Conservation (phyloP, 371 early-diverging fungal genomes). For the Mortierella sp. region DNA sequence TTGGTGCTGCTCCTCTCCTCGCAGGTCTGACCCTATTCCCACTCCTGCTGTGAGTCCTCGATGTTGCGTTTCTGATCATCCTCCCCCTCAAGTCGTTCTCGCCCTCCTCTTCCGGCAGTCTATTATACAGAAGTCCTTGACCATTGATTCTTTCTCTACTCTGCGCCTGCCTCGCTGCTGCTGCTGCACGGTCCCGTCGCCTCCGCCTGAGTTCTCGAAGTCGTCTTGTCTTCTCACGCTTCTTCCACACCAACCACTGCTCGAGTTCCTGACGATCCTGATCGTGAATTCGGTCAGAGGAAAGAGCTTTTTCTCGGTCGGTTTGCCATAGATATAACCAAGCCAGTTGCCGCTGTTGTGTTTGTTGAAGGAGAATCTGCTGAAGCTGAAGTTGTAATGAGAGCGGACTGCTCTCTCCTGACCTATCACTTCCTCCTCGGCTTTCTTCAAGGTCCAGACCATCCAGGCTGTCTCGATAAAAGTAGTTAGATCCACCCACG, state of each 20-base stretch:
- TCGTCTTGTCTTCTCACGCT: slow-evolving; percentile 16
- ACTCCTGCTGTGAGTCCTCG: background rate
- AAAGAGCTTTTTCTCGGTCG: slow-evolving; percentile 12
- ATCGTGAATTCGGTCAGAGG: slow-evolving; percentile 22
- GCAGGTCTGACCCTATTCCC: background rate
- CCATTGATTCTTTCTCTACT: background rate
- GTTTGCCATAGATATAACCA: background rate
- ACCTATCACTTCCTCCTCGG: no score
- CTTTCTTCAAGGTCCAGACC: background rate
- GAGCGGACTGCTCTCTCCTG: background rate
- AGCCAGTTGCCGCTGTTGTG: background rate
- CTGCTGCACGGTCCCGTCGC: background rate
- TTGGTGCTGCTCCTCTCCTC: background rate
- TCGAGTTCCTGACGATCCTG: slow-evolving; percentile 40
- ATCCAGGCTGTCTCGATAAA: background rate
- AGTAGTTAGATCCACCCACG: background rate
- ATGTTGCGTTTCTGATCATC: background rate
- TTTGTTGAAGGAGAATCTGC: slow-evolving; percentile 7
- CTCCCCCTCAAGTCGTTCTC: background rate
- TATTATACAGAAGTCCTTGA: background rate
- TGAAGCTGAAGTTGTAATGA: background rate
- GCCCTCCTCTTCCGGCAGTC: background rate
- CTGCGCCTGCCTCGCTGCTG: background rate
- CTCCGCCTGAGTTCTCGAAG: slow-evolving; percentile 17
- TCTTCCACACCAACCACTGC: slow-evolving; percentile 35